Percentiles rank a stretch among this genome's conserved stretches.
Evolutionary conservation across 2,329 filamentous ascomycete species (phyloP).

Genomic region (Penicillium sp.): DNA sequence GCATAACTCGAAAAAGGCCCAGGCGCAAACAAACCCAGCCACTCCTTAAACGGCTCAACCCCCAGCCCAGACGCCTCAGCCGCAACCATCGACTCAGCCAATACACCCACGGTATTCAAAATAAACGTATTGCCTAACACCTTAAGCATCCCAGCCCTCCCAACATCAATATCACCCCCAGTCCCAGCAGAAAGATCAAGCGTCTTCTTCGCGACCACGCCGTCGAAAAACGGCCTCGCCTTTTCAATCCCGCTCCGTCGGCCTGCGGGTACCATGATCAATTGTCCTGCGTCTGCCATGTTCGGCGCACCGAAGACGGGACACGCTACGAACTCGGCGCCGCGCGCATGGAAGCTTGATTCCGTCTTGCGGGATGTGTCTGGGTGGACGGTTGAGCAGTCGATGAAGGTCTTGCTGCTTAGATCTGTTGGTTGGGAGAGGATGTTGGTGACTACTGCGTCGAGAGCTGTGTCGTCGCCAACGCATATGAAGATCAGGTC

Average conservation of each 20-base stretch:
- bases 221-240: conserved; percentile 69
- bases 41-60: conserved; percentile 66
- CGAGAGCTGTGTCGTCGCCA: conserved; percentile 73
- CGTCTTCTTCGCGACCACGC: conserved; percentile 60
- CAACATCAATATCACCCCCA: conserved; percentile 67
- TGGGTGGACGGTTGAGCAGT: conserved; percentile 86
- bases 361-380: conserved; percentile 72
- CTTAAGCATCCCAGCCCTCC: conserved; percentile 72
- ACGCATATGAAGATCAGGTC: conserved; percentile 83
- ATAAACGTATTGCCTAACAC: conserved; percentile 86
- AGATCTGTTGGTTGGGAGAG: conserved; percentile 51
- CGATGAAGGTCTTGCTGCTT: conserved; percentile 75
- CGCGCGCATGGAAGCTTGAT: conserved; percentile 56
- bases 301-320: conserved; percentile 52
- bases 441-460: conserved; percentile 60
- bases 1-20: conserved; percentile 76
- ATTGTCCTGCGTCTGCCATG: conserved; percentile 61
- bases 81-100: conserved; percentile 75
- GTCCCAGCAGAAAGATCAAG: conserved; percentile 21
- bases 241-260: conserved; percentile 60
- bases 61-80: conserved; percentile 82
- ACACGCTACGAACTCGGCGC: conserved; percentile 73
- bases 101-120: conserved; percentile 75
- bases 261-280: conserved; percentile 74
- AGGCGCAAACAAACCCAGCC: conserved; percentile 73